Evolutionary conservation across 768 basidiomycete species (phyloP), one percentile per base, ranked within the genome.

Genomic region (Amanita muscaria): DNA sequence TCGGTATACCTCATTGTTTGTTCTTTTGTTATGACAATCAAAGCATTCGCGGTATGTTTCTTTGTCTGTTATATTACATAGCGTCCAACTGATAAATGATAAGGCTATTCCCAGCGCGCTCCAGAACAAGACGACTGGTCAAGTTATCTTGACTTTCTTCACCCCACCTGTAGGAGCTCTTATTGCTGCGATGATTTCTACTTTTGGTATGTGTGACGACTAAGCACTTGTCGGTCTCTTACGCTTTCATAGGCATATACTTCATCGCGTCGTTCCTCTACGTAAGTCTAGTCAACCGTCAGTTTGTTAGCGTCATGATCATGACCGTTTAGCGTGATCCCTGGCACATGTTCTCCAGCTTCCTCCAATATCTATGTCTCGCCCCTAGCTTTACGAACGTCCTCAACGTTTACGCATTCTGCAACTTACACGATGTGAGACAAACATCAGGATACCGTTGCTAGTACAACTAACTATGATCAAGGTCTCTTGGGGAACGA

Each of bases 291-390:
- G 1, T n/a, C 2, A 16, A 4, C 4, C 12, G 12, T 29, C 4
- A 35, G 19, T 16, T 16, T 16, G 14, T 27, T 3, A 41, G 4
- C 14, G 5, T 33, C 6, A 15, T 11, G n/a, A 9, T 40, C 14
- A 25, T 34, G 22, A 41, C 4, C 22, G 3, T 5, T 19, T 49
- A 91, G 86, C 81, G 88, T 50, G 93, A 97, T 64, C 93, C 93
- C 4, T 97, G 93, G 93, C 93, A 97, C 64, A 85, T 98, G 81
- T 82, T 93, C 64, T 88, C 88, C 19, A 91, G 88, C 54, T 91
- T 96, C 73, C 67, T 83, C 54, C 93, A 93, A 59, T 94, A 93
- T 59, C 67, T 94, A 40, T 82, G 81, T 56, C 63, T 98, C 46
- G 94, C 94, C 9, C 88, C 89, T 1, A 88, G 85, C 54, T 94